A percentile compares a stretch with the other conserved stretches of the same genome.
These are phyloP conservation scores for Pythium coloratum DNA, from an alignment of 352 stramenopile species.

Conservation along the genomic window DNA sequence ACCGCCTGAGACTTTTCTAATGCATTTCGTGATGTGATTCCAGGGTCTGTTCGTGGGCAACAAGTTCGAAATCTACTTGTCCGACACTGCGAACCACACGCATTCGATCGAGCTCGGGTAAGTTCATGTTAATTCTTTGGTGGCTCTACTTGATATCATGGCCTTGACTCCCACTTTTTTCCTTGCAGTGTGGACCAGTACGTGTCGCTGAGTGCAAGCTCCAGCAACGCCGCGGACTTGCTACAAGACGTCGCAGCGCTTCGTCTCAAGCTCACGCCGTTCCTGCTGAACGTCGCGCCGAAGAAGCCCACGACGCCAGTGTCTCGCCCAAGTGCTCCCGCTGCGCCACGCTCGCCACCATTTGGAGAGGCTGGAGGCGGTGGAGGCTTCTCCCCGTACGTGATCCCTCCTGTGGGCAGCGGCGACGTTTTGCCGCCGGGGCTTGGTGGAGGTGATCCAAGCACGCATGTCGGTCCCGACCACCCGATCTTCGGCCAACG, in stretches of 20 bases:
- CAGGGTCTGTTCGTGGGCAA: conserved; percentile 73
- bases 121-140: not conserved
- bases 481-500: conserved; percentile 72
- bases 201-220: conserved; percentile 30
- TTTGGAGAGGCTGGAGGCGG: conserved; percentile 2
- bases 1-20: not conserved
- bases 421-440: conserved; percentile 66
- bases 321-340: not conserved
- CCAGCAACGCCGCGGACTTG: conserved; percentile 36
- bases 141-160: not conserved
- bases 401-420: conserved; percentile 52
- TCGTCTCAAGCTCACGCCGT: conserved; percentile 51
- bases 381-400: conserved; percentile 26
- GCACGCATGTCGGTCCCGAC: conserved; percentile 74
- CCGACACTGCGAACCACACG: conserved; percentile 58
- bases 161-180: not conserved
- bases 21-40: not conserved
- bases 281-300: conserved; percentile 55
- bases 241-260: conserved; percentile 54
- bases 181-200: conserved; percentile 40
- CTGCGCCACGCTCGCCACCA: conserved; percentile 6
- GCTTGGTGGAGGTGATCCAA: conserved; percentile 59
- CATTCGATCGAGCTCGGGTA: conserved; percentile 78
- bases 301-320: conserved; percentile 28
- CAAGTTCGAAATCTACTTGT: conserved; percentile 83